Conservation (phyloP, 2,329 filamentous ascomycete genomes). For the Calonectria pseudoturangicola region DNA sequence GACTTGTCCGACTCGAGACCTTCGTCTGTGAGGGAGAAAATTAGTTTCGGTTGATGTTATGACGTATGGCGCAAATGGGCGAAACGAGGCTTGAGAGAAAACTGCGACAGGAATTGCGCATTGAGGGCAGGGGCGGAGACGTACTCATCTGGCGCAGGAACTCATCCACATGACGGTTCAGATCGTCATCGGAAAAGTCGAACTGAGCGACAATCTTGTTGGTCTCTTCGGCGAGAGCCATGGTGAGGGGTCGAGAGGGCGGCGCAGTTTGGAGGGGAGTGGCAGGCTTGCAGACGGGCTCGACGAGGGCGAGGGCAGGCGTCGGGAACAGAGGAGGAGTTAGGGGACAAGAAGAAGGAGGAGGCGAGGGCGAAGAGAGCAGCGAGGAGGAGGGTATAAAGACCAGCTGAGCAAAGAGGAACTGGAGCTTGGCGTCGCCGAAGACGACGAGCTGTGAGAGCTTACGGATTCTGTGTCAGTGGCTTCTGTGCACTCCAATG, state of each 20-base stretch:
- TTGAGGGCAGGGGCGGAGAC: slow-evolving; percentile 46
- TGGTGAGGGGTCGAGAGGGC: slow-evolving; percentile 73
- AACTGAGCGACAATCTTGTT: slow-evolving; percentile 89
- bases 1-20: slow-evolving; percentile 86
- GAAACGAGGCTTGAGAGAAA: slow-evolving; percentile 28
- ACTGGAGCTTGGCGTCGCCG: slow-evolving; percentile 68
- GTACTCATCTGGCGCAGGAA: slow-evolving; percentile 90
- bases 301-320: slow-evolving; percentile 60
- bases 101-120: slow-evolving; percentile 28
- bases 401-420: slow-evolving; percentile 49
- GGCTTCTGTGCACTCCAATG: slow-evolving; percentile 53
- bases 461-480: slow-evolving; percentile 59
- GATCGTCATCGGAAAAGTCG: slow-evolving; percentile 85
- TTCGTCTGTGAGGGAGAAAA: slow-evolving; percentile 75
- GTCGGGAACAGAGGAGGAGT: slow-evolving; percentile 53
- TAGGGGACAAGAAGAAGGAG: slow-evolving; percentile 53
- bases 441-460: slow-evolving; percentile 72
- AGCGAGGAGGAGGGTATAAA: slow-evolving; percentile 51
- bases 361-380: slow-evolving; percentile 47
- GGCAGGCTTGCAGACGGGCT: slow-evolving; percentile 73
- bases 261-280: slow-evolving; percentile 74
- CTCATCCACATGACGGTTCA: slow-evolving; percentile 88
- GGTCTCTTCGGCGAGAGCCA: slow-evolving; percentile 82
- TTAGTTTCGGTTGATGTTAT: slow-evolving; percentile 34
- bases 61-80: slow-evolving; percentile 34